Evolutionary conservation across 805 yeast species (phyloP), one percentile per base, ranked within the genome.

Genomic region (Metschnikowia kunwiensis): DNA sequence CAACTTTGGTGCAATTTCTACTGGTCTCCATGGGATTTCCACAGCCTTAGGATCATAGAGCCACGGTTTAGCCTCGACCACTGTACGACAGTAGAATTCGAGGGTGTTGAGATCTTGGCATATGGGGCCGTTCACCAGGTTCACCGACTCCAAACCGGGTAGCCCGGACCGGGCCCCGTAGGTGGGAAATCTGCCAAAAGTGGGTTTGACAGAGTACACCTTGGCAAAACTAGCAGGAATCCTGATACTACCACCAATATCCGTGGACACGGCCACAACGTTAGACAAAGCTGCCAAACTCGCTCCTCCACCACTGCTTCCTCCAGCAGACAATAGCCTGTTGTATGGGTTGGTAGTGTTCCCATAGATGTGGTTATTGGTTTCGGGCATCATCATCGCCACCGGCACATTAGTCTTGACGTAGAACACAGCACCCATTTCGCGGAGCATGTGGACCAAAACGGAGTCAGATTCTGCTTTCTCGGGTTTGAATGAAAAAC

Each of bases 251-350:
- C 80, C 80, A 19, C 78, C 80, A 34, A 74, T 69, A 46, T 75
- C 80, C 10, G 74, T 66, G 11, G 82, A 82, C 30, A 78, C 51
- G 14, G 82, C 82, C 22, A 74, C 33, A 6, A 67, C 62, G n/a
- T 75, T 63, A 4, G 77, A 77, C 37, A 68, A 42, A 1, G 67
- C 68, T 7, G 71, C 47, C 18, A 75, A 49, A 7, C 77, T 74
- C 5, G 72, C 76, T 31, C 74, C 79, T 28, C 80, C 80, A 6
- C 78, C 78, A 10, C 76, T 68, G 7, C 76, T 70, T 0, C 80
- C 80, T 27, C 78, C 78, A 15, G 74, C 55, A n/a, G 72, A 61
- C 35, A 71, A 47, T 14, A 53, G 49, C 25, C 68, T 49, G 44
- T 70, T 72, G 44, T 59, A 51, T 4, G 80, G 75, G 52, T 72